These are phyloP conservation scores for Carex littledalei DNA, from an alignment of 176 grass and related monocot genomes.

Conservation along the genomic window DNA sequence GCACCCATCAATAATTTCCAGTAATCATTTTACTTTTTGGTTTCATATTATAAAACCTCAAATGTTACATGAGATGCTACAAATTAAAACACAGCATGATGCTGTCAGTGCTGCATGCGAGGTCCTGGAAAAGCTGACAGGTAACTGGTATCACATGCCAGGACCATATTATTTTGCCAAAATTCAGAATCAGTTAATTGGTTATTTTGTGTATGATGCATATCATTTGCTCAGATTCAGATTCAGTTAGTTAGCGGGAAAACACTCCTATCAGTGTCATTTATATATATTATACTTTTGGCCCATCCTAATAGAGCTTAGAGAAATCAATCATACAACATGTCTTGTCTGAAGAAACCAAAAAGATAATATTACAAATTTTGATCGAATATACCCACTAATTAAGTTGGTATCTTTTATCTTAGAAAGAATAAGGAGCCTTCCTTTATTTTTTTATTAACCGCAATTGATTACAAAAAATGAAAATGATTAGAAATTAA, in stretches of 20 bases:
- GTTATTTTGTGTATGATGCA: neutral
- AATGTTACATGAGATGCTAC: neutral
- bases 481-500: too few relatives aligned
- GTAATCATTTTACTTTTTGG: too few relatives aligned
- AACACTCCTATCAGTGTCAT: too few relatives aligned
- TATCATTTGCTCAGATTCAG: slow-evolving; percentile 1
- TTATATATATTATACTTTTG: neutral
- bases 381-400: neutral
- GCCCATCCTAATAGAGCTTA: neutral
- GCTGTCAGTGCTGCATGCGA: slow-evolving; percentile 1
- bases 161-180: slow-evolving; percentile 3
- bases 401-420: too few relatives aligned
- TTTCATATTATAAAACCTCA: too few relatives aligned
- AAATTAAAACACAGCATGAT: neutral
- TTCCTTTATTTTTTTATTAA: too few relatives aligned
- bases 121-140: neutral
- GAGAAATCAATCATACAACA: neutral
- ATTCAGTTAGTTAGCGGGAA: slow-evolving; percentile 8
- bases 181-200: neutral
- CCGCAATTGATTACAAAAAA: too few relatives aligned
- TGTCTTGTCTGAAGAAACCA: neutral
- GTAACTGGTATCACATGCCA: neutral
- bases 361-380: neutral
- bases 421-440: too few relatives aligned
- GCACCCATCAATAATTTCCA: too few relatives aligned